A percentile compares a stretch with the other conserved stretches of the same genome.
Evolutionary conservation across 2,329 filamentous ascomycete species (phyloP).

Genomic region (Penicillium occitanis): DNA sequence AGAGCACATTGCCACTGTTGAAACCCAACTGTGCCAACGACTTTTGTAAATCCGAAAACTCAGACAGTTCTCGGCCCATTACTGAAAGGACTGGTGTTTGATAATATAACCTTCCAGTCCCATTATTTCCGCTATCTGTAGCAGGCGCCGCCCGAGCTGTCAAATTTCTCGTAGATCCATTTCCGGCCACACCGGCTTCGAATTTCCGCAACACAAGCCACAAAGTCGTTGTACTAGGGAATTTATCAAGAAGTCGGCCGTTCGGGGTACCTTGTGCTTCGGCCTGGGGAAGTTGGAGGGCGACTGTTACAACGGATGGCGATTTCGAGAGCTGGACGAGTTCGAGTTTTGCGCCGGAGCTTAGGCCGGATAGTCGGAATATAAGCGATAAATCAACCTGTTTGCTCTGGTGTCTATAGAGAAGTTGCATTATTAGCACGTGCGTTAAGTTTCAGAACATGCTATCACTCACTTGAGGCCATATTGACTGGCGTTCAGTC

Average conservation of each 20-base stretch:
- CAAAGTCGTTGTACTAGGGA: slow-evolving; percentile 81
- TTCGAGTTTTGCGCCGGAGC: slow-evolving; percentile 85
- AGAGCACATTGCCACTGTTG: slow-evolving; percentile 75
- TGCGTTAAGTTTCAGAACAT: neutral
- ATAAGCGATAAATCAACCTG: slow-evolving; percentile 80
- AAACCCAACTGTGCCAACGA: slow-evolving; percentile 83
- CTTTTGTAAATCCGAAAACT: slow-evolving; percentile 82
- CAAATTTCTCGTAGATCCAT: slow-evolving; percentile 68
- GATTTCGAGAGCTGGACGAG: slow-evolving; percentile 85
- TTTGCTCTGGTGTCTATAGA: slow-evolving; percentile 73
- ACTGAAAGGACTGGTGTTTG: slow-evolving; percentile 83
- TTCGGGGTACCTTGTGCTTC: slow-evolving; percentile 64
- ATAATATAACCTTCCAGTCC: slow-evolving; percentile 78
- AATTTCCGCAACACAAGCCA: slow-evolving; percentile 91
- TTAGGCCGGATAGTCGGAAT: slow-evolving; percentile 78
- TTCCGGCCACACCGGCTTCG: slow-evolving; percentile 69
- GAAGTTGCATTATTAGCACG: slow-evolving; percentile 19
- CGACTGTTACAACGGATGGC: slow-evolving; percentile 80
- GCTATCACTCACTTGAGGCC: slow-evolving; percentile 67
- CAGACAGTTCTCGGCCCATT: slow-evolving; percentile 74
- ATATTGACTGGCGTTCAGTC: slow-evolving; percentile 69
- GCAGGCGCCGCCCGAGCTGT: slow-evolving; percentile 75
- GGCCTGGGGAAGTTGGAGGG: slow-evolving; percentile 76
- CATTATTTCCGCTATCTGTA: slow-evolving; percentile 52
- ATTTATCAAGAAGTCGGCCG: slow-evolving; percentile 75